phyloP scores from a whole-genome alignment of 164 flowering plant species.

The Piper longum region DNA sequence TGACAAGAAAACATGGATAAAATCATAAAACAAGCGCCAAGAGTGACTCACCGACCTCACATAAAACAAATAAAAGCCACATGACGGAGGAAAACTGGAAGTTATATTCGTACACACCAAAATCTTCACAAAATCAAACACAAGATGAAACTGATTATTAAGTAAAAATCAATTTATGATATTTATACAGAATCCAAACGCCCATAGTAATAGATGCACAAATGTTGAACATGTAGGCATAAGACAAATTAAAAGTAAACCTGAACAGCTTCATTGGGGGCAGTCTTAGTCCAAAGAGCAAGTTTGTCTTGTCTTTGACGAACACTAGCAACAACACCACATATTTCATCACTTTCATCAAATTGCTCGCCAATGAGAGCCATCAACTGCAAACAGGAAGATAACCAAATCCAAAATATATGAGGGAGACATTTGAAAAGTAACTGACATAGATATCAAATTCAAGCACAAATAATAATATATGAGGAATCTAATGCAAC shows the following conservation, averaged over 20 bases:
- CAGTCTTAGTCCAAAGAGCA: conserved; percentile 80
- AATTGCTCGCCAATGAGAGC: conserved; percentile 92
- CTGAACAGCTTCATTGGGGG: conserved; percentile 84
- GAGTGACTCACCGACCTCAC: too few species aligned
- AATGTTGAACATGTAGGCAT: not conserved
- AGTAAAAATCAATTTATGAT: not conserved
- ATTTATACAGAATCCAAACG: not conserved
- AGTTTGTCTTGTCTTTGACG: conserved; percentile 75
- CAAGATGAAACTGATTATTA: not conserved
- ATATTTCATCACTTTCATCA: conserved; percentile 79
- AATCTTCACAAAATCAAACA: not conserved
- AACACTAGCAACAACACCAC: conserved; percentile 83
- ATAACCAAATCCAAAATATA: not conserved
- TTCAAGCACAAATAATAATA: too few species aligned
- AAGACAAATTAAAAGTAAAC: conserved; percentile 17
- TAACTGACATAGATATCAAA: too few species aligned
- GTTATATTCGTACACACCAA: not conserved
- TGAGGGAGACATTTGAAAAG: too few species aligned
- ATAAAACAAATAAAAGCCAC: too few species aligned
- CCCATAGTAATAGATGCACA: not conserved
- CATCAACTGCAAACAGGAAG: conserved; percentile 45
- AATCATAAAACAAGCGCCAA: too few species aligned
- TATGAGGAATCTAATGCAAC: too few species aligned
- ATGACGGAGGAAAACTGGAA: not conserved
- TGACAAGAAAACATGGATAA: too few species aligned